A percentile compares a stretch with the other conserved stretches of the same genome.
phyloP scores from a whole-genome alignment of 345 rosid genomes.

The Trapa bicornis region DNA sequence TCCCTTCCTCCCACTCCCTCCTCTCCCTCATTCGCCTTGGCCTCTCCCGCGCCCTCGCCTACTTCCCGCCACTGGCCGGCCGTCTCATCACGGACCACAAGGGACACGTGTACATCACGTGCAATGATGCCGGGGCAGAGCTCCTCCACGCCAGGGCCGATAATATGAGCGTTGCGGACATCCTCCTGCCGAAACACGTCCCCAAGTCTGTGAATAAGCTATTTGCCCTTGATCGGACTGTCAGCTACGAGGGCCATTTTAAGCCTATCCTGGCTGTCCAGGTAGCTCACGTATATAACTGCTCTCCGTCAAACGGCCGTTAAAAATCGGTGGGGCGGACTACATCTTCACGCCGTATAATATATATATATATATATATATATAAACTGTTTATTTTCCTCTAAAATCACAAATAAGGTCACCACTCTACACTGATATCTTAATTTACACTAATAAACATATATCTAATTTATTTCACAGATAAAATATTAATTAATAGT shows the following conservation, averaged over 20 bases:
- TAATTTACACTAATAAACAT: too few species aligned
- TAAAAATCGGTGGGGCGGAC: too few species aligned
- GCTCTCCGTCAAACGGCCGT: too few species aligned
- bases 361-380: too few species aligned
- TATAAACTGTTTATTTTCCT: too few species aligned
- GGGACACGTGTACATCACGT: conserved; percentile 19
- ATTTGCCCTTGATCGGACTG: conserved; percentile 44
- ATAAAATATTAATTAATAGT: too few species aligned
- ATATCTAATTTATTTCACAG: too few species aligned
- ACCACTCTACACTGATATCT: too few species aligned
- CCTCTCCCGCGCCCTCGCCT: conserved; percentile 38
- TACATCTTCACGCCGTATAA: too few species aligned
- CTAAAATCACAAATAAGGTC: too few species aligned
- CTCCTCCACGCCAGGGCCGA: conserved; percentile 27
- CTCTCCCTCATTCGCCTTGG: conserved; percentile 31
- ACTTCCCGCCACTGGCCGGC: conserved; percentile 61
- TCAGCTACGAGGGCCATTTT: conserved; percentile 41
- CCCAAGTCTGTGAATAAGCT: conserved; percentile 44
- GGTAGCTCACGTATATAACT: not conserved
- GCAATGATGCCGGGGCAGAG: conserved; percentile 31
- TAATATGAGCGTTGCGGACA: conserved; percentile 21
- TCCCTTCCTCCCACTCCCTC: conserved; percentile 22
- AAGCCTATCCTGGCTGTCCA: conserved; percentile 39
- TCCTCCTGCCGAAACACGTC: conserved; percentile 35
- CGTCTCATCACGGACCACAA: conserved; percentile 34